phyloP scores from a whole-genome alignment of 768 basidiomycete genomes.

The Paxillus ammoniavirescens region DNA sequence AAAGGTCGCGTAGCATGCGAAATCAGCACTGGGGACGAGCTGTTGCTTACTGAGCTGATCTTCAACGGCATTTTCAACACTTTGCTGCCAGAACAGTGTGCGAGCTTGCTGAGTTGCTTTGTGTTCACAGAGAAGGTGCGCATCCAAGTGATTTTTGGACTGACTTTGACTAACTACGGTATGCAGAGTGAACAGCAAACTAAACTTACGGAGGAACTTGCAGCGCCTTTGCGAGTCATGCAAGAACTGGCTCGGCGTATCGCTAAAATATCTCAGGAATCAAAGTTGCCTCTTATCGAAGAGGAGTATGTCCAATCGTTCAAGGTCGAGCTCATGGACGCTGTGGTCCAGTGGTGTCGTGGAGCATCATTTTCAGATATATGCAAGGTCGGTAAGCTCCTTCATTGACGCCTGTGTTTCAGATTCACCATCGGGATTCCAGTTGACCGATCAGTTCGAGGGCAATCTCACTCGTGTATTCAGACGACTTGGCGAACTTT shows the following conservation, averaged over 20 bases:
- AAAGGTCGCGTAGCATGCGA: conserved; percentile 99
- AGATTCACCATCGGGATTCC: conserved; percentile 4
- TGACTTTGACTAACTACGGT: neutral
- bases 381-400: conserved; percentile 67
- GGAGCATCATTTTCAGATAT: conserved; percentile 95
- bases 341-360: conserved; percentile 97
- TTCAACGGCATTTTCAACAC: conserved; percentile 97
- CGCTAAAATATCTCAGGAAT: conserved; percentile 95
- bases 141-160: neutral
- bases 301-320: conserved; percentile 95
- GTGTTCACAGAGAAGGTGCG: conserved; percentile 94
- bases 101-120: conserved; percentile 93
- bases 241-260: conserved; percentile 95
- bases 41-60: conserved; percentile 93
- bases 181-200: conserved; percentile 79
- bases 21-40: conserved; percentile 95
- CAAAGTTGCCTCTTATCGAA: conserved; percentile 84
- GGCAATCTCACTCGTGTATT: conserved; percentile 97
- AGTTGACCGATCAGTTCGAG: conserved; percentile 97
- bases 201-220: conserved; percentile 90
- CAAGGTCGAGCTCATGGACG: conserved; percentile 99
- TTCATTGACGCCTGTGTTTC: neutral
- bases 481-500: conserved; percentile 87
- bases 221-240: conserved; percentile 89
- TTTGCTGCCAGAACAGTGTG: conserved; percentile 86